These are phyloP conservation scores for Leccinum pellstonianum DNA, from an alignment of 768 basidiomycete species.

Conservation along the genomic window DNA sequence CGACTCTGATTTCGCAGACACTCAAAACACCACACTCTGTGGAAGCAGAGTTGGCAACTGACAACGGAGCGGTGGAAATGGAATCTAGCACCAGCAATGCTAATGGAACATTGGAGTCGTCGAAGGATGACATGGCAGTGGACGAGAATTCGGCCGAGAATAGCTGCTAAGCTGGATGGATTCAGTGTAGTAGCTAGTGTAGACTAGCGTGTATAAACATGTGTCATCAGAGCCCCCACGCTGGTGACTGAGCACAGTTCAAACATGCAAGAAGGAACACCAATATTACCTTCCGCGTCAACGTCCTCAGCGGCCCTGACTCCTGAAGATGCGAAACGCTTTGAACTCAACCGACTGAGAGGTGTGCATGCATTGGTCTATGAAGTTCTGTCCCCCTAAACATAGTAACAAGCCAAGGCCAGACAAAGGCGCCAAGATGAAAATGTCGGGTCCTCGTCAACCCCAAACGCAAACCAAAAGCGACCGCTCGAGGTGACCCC, in stretches of 20 bases:
- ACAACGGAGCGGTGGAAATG: constrained; percentile 17
- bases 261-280: constrained; percentile 8
- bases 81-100: constrained; percentile 18
- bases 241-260: not conserved
- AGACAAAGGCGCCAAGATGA: constrained; percentile 67
- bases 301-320: constrained; percentile 40
- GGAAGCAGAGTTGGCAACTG: constrained; percentile 34
- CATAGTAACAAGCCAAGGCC: constrained; percentile 59
- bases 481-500: constrained; percentile 61
- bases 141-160: constrained; percentile 22
- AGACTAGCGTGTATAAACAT: constrained; percentile 11
- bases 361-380: constrained; percentile 39
- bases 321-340: constrained; percentile 66
- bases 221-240: constrained; percentile 15
- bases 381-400: not conserved
- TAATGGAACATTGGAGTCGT: constrained; percentile 15
- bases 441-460: constrained; percentile 44
- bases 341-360: constrained; percentile 79
- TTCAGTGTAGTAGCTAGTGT: not conserved
- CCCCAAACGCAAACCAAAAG: constrained; percentile 68
- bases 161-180: not conserved
- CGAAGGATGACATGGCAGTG: constrained; percentile 27
- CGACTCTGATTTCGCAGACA: constrained; percentile 39
- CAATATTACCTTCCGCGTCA: constrained; percentile 8
- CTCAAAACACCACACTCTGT: constrained; percentile 28